Evolutionary conservation across 192 early-diverging fungal species (phyloP).

Genomic region (Gryganskiella cystojenkinii): DNA sequence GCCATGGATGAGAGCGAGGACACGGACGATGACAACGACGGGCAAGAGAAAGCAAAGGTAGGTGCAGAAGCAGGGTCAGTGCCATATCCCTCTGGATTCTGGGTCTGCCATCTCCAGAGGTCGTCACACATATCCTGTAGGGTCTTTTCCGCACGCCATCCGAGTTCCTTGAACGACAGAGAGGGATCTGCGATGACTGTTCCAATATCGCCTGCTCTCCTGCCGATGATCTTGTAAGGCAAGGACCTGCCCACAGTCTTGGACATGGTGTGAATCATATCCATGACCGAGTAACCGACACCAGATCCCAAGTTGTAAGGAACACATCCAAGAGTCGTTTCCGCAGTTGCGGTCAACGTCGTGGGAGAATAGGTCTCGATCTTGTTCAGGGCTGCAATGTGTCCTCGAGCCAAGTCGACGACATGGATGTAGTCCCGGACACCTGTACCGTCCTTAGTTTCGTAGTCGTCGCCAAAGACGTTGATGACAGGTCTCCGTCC

Average conservation of each 20-base stretch:
- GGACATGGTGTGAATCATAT: slow-evolving; percentile 82
- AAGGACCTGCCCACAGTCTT: slow-evolving; percentile 85
- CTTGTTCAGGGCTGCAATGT: slow-evolving; percentile 84
- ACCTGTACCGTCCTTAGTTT: slow-evolving; percentile 87
- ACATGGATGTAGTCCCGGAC: slow-evolving; percentile 96
- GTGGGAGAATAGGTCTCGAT: slow-evolving; percentile 53
- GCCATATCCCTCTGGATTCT: slow-evolving; percentile 63
- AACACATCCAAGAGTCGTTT: slow-evolving; percentile 64
- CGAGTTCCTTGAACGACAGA: slow-evolving; percentile 38
- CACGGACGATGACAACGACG: no score
- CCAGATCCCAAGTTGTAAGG: slow-evolving; percentile 93
- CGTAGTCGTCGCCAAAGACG: slow-evolving; percentile 94
- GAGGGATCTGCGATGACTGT: slow-evolving; percentile 83
- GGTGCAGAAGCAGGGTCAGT: background rate
- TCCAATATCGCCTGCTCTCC: slow-evolving; percentile 88
- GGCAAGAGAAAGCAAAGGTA: no score
- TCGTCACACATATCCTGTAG: slow-evolving; percentile 65
- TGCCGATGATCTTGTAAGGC: slow-evolving; percentile 70
- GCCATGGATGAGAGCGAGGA: no score
- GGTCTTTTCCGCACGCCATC: slow-evolving; percentile 53
- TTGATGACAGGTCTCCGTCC: slow-evolving; percentile 84
- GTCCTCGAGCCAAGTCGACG: slow-evolving; percentile 88
- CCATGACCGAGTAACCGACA: slow-evolving; percentile 86
- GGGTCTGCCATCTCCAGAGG: slow-evolving; percentile 66
- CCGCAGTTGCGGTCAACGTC: background rate